Evolutionary conservation across 805 yeast genomes (phyloP), one percentile per base, ranked within the genome.

Genomic region (Saccharomycopsis synnaedendra): DNA sequence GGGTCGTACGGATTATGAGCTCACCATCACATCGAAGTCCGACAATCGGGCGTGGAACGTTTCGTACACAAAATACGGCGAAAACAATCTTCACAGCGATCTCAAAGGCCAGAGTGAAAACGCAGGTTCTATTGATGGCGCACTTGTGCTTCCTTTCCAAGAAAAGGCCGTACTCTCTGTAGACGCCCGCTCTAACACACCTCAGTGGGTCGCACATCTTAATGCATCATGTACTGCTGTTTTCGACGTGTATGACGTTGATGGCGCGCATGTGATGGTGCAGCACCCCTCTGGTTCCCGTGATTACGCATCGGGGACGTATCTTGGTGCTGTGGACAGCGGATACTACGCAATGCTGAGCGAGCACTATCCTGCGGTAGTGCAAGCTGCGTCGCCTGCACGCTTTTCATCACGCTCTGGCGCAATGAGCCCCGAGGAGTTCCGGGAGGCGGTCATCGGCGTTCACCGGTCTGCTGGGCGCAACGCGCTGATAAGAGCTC

Each of bases 331-430:
- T 0, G 68, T 67, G 32, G 67, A 69, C 42, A 80, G 82, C 3
- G 71, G 82, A 1, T 89, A 96, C 95, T 85, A 75, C 67, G 96
- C 96, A 3, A 71, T 90, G 75, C 83, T 94, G 28, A 83, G 80
- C 55, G 60, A 64, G 29, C 72, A 79, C 55, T 90, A 82, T 60
- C 96, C 96, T 0, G 80, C 94, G 0, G 64, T 90, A 43, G 87
- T 90, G 5, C 76, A 78, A 48, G 75, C 86, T 5, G 93, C 96
- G 0, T 90, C 95, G 0, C 57, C 74, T 1, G 82, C 96, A 0
- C 69, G 74, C 44, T 87, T 82, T 64, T 78, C 74, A 39, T 54
- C 62, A 27, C 56, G 30, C n/a, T 10, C 19, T 8, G 35, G 35
- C 32, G 31, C n/a, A 6, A 8, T 28, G 5, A 11, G 19, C 28